Conservation (phyloP, 2,329 filamentous ascomycete genomes). For the Trichoderma afroharzianum region DNA sequence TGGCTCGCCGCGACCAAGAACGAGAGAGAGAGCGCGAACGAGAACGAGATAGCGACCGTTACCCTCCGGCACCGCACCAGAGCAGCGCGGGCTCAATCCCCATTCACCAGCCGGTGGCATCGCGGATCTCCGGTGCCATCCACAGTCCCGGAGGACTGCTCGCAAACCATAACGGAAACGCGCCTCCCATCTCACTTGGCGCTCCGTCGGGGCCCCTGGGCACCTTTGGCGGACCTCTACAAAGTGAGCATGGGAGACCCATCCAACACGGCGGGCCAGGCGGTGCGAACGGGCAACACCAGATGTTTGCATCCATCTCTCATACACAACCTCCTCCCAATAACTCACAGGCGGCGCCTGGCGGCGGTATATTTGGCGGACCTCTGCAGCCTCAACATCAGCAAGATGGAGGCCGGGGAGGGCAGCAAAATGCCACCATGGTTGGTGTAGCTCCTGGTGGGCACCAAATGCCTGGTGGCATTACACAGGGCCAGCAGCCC, state of each 20-base stretch:
- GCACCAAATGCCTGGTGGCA: constrained; percentile 38
- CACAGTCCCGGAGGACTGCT: constrained; percentile 90
- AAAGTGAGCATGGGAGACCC: constrained; percentile 49
- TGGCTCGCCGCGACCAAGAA: constrained; percentile 58
- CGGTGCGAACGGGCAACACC: constrained; percentile 45
- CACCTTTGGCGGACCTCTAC: constrained; percentile 54
- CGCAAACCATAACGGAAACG: constrained; percentile 63
- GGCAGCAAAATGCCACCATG: constrained; percentile 51
- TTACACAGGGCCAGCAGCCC: constrained; percentile 42
- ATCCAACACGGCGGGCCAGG: constrained; percentile 51
- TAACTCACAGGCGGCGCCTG: constrained; percentile 52
- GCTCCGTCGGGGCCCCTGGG: constrained; percentile 48
- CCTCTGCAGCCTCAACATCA: constrained; percentile 58
- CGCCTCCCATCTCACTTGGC: constrained; percentile 50
- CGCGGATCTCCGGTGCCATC: constrained; percentile 74
- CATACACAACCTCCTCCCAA: constrained; percentile 49
- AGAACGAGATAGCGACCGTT: constrained; percentile 65
- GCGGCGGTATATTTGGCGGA: constrained; percentile 66
- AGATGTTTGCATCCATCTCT: constrained; percentile 55
- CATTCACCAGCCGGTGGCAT: constrained; percentile 90
- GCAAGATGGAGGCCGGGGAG: constrained; percentile 52
- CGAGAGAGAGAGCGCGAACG: constrained; percentile 52
- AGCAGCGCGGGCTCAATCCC: constrained; percentile 84
- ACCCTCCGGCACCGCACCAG: constrained; percentile 70
- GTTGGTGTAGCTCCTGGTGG: constrained; percentile 43